phyloP scores from a whole-genome alignment of 192 early-diverging fungal genomes.

The Coemansia sp. region DNA sequence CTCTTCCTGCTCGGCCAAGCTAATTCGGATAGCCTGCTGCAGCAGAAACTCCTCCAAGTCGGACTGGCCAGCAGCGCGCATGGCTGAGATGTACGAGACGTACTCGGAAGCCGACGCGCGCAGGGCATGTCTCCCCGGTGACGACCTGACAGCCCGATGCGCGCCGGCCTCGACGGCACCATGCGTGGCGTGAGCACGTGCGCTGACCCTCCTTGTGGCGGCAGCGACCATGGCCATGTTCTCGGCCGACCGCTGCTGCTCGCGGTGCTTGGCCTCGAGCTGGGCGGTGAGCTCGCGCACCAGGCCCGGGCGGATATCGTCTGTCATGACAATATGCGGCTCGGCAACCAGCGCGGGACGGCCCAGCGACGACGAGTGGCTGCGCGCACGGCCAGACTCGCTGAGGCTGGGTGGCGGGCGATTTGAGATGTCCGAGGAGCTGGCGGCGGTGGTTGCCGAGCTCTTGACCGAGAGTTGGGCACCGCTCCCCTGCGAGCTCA shows the following conservation, averaged over 20 bases:
- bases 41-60: slow-evolving; percentile 92
- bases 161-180: slow-evolving; percentile 1
- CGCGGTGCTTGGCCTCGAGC: slow-evolving; percentile 13
- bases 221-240: slow-evolving; percentile 42
- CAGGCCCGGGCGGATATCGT: slow-evolving; percentile 32
- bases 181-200: slow-evolving; percentile 2
- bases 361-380: slow-evolving; percentile 48
- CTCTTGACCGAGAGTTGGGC: too few species aligned
- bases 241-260: slow-evolving; percentile 25
- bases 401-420: slow-evolving; percentile 1
- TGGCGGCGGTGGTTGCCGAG: too few species aligned
- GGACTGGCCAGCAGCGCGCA: slow-evolving; percentile 67
- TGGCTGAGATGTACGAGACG: slow-evolving; percentile 56
- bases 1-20: slow-evolving; percentile 63
- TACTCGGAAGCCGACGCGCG: slow-evolving; percentile 49
- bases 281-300: slow-evolving; percentile 11
- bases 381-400: slow-evolving; percentile 24
- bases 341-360: slow-evolving; percentile 54
- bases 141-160: slow-evolving; percentile 3
- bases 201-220: slow-evolving; percentile 30
- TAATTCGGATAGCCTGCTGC: slow-evolving; percentile 84
- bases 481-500: too few species aligned
- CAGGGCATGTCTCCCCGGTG: slow-evolving; percentile 9
- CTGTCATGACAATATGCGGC: slow-evolving; percentile 59
- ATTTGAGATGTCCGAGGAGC: slow-evolving; percentile 19